These are phyloP conservation scores for Neurospora sp. DNA, from an alignment of 2,329 filamentous ascomycete genomes.

Conservation along the genomic window DNA sequence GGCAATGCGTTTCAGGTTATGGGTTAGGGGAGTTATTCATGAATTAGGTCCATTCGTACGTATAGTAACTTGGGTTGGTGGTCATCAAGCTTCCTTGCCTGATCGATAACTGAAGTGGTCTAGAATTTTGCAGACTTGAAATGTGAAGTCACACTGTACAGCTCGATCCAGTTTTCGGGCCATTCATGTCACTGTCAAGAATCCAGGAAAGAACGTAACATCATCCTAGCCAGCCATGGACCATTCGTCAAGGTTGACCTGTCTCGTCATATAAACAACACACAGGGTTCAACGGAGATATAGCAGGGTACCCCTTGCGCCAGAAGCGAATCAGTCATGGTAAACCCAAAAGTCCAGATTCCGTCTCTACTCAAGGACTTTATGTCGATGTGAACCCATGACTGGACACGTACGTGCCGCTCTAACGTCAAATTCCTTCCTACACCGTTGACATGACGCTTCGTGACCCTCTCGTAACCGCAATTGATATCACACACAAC, in stretches of 20 bases:
- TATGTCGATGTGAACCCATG: background rate
- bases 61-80: background rate
- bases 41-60: background rate
- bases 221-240: background rate
- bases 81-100: background rate
- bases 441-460: background rate
- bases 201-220: background rate
- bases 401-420: background rate
- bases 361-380: background rate
- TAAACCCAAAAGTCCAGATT: background rate
- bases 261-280: background rate
- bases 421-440: background rate
- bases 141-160: background rate
- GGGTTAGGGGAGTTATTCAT: background rate
- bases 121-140: background rate
- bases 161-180: background rate
- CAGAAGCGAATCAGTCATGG: background rate
- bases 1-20: background rate
- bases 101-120: background rate
- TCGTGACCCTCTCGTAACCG: background rate
- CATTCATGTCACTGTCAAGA: background rate
- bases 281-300: background rate
- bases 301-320: background rate
- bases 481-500: background rate
- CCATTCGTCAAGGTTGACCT: background rate